phyloP scores from a whole-genome alignment of 495 filamentous ascomycete species.

The Pyronema omphalodes region DNA sequence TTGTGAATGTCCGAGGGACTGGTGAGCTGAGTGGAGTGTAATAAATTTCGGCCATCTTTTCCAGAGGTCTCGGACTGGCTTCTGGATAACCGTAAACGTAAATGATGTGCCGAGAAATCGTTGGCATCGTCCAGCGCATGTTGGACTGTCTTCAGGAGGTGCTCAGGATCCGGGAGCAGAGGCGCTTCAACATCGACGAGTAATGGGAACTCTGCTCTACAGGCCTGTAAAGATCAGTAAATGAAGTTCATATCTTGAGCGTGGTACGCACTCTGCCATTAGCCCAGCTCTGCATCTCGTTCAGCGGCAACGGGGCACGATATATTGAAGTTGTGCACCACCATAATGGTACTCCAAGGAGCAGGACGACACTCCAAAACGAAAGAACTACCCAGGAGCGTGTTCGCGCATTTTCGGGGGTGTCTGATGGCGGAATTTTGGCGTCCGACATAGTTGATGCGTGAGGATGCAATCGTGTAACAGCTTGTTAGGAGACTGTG shows the following conservation, averaged over 20 bases:
- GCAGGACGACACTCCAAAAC: constrained; percentile 76
- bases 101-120: constrained; percentile 78
- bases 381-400: constrained; percentile 62
- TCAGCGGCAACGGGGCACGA: constrained; percentile 63
- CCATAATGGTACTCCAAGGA: constrained; percentile 86
- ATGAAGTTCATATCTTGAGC: neutral
- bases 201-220: constrained; percentile 72
- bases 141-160: constrained; percentile 66
- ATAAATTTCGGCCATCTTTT: constrained; percentile 18
- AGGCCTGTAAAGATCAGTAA: constrained; percentile 38
- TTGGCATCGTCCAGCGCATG: constrained; percentile 80
- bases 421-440: constrained; percentile 53
- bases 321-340: constrained; percentile 92
- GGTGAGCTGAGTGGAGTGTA: neutral
- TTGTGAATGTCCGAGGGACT: neutral
- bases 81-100: constrained; percentile 52
- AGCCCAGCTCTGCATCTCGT: constrained; percentile 82
- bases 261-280: constrained; percentile 55
- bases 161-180: constrained; percentile 45
- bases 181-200: constrained; percentile 61
- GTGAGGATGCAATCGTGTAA: neutral
- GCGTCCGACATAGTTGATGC: neutral
- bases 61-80: constrained; percentile 21
- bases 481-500: neutral
- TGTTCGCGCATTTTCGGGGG: constrained; percentile 42